A percentile compares a stretch with the other conserved stretches of the same genome.
Evolutionary conservation across 305 asterid genomes (phyloP).

Genomic region (Solanum hybrid): DNA sequence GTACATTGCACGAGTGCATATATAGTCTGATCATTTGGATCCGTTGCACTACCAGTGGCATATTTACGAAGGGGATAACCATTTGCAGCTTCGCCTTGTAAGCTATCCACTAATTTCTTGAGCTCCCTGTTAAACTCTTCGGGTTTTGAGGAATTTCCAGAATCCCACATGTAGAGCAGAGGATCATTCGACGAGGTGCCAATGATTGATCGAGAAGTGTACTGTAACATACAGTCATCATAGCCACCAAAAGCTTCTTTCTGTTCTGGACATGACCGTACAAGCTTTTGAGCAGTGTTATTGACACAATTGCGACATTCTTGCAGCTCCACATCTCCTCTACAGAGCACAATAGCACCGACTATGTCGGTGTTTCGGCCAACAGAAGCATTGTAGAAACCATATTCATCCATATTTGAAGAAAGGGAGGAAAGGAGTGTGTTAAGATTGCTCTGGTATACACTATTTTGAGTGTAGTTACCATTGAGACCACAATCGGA

Average conservation of each 20-base stretch:
- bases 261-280: slow-evolving; percentile 7
- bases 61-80: slow-evolving; percentile 2
- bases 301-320: slow-evolving; percentile 9
- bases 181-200: not conserved
- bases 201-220: slow-evolving; percentile 1
- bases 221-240: slow-evolving; percentile 8
- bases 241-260: slow-evolving; percentile 8
- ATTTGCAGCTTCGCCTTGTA: not conserved
- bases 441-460: not conserved
- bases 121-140: slow-evolving; percentile 1
- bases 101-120: not conserved
- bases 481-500: not conserved
- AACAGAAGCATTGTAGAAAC: slow-evolving; percentile 10
- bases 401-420: not conserved
- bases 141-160: not conserved
- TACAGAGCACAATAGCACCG: slow-evolving; percentile 8
- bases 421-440: slow-evolving; percentile 6
- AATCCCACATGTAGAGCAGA: not conserved
- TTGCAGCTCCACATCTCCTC: slow-evolving; percentile 13
- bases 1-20: slow-evolving; percentile 8
- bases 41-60: not conserved
- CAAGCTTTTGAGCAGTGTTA: not conserved
- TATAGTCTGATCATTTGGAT: not conserved
- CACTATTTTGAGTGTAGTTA: not conserved
- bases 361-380: slow-evolving; percentile 5